A percentile compares a stretch with the other conserved stretches of the same genome.
phyloP scores from a whole-genome alignment of 2,329 filamentous ascomycete species.

The Epichloe coenophiala region DNA sequence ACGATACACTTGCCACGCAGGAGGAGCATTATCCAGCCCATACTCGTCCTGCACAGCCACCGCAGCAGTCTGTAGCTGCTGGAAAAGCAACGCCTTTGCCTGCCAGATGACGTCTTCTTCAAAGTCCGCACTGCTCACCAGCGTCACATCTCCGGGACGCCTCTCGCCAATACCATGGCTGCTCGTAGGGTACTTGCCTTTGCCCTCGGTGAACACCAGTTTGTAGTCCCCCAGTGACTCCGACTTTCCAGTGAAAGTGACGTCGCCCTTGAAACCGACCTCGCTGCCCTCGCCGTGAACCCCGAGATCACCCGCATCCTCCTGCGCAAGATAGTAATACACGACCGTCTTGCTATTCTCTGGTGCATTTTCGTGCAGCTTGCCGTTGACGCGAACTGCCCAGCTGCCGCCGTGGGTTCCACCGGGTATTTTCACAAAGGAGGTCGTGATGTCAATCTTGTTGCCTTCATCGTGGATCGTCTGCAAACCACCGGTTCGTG shows the following conservation, averaged over 20 bases:
- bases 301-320: constrained; percentile 55
- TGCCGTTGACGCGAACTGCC: constrained; percentile 78
- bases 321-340: constrained; percentile 70
- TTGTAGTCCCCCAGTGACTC: constrained; percentile 66
- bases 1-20: constrained; percentile 75
- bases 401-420: constrained; percentile 79
- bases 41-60: constrained; percentile 34
- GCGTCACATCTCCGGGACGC: constrained; percentile 62
- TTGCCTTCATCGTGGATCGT: constrained; percentile 85
- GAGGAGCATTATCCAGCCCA: constrained; percentile 54
- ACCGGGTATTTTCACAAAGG: constrained; percentile 85
- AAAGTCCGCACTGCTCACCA: constrained; percentile 58
- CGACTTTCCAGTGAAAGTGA: constrained; percentile 59
- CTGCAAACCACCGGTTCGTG: constrained; percentile 73
- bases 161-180: constrained; percentile 51
- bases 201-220: constrained; percentile 60
- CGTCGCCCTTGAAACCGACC: constrained; percentile 40
- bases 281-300: constrained; percentile 39
- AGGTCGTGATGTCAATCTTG: constrained; percentile 77
- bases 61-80: constrained; percentile 37
- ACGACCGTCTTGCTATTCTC: constrained; percentile 59
- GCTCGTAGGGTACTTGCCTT: constrained; percentile 46
- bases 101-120: constrained; percentile 69
- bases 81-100: constrained; percentile 51
- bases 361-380: constrained; percentile 55